Evolutionary conservation across 352 stramenopile genomes (phyloP), one percentile per base, ranked within the genome.

Genomic region (Phytophthora brassicae): DNA sequence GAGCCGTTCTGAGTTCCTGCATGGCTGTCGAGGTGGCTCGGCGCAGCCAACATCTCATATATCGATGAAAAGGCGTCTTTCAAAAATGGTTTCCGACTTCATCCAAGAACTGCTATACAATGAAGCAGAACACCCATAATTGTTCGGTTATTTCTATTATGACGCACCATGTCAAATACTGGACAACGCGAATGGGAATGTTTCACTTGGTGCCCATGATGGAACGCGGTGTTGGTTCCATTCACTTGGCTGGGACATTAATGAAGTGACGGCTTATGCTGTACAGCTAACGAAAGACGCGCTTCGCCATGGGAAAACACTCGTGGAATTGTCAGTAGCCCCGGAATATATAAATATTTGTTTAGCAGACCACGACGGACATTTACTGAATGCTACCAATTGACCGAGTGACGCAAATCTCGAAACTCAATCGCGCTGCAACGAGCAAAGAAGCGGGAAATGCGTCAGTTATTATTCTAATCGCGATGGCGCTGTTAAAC

Each of bases 141-240:
- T 66, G 2, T 66, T 55, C 36, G 58, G 41, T 0, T 66, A 66
- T n/a, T 66, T 60, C 24, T 38, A 56, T 17, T 16, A 23, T 12
- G 49, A 36, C 3, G 48, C 26, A 2, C 31, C 20, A 23, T 48
- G 42, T 6, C 49, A 66, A 42, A 51, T 66, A 19, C 43, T 66
- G 1, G 58, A 65, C 39, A 65, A 65, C 33, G 36, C 19, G 9
- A 66, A 56, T 23, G 49, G 58, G 6, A 66, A 60, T 45, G 48
- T 66, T 0, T 16, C 11, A 0, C 39, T 24, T 17, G 23, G 58
- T 24, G 20, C 56, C 4, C 43, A 48, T 20, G 60, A 66, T 38
- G 49, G 58, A 29, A 52, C 49, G 6, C 26, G 4, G 44, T 56
- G 48, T 29, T 33, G 29, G 29, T 45, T 44, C 2, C 29, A 56